Conservation (phyloP, 257 asterid species). For the Capsicum baccatum region DNA sequence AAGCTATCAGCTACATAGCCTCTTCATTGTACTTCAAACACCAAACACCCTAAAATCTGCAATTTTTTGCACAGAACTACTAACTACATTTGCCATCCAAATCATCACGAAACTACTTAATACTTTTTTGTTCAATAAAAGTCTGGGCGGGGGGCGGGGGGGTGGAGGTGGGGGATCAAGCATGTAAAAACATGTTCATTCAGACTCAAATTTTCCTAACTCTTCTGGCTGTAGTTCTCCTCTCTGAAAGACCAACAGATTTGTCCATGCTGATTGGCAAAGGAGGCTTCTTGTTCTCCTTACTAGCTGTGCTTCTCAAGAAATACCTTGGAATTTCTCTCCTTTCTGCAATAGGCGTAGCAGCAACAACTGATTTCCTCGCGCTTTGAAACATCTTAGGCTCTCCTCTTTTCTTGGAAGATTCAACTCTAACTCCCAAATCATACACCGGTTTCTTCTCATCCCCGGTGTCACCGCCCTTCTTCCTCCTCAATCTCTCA, state of each 20-base stretch:
- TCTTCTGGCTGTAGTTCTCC: constrained; percentile 58
- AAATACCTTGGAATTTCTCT: constrained; percentile 74
- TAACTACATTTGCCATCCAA: constrained; percentile 15
- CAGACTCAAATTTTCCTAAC: constrained; percentile 46
- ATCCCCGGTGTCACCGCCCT: constrained; percentile 58
- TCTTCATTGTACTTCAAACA: constrained; percentile 7
- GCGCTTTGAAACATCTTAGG: constrained; percentile 47
- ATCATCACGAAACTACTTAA: neutral
- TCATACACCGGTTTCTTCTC: constrained; percentile 60
- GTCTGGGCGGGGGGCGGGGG: too few relatives aligned
- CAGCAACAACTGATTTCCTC: constrained; percentile 46
- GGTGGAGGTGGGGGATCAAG: neutral
- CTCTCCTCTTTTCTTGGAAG: constrained; percentile 72
- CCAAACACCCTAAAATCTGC: neutral
- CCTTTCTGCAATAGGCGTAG: constrained; percentile 61
- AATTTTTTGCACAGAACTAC: neutral
- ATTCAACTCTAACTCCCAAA: constrained; percentile 82
- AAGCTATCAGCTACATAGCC: constrained; percentile 40
- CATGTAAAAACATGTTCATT: neutral
- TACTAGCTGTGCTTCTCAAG: constrained; percentile 61
- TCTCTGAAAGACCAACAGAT: constrained; percentile 50
- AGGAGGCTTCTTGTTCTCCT: constrained; percentile 81
- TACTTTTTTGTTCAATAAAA: neutral
- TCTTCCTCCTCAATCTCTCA: constrained; percentile 88
- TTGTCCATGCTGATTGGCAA: constrained; percentile 52